These are phyloP conservation scores for Verticillium nonalfalfae DNA, from an alignment of 2,329 filamentous ascomycete genomes.

Conservation along the genomic window DNA sequence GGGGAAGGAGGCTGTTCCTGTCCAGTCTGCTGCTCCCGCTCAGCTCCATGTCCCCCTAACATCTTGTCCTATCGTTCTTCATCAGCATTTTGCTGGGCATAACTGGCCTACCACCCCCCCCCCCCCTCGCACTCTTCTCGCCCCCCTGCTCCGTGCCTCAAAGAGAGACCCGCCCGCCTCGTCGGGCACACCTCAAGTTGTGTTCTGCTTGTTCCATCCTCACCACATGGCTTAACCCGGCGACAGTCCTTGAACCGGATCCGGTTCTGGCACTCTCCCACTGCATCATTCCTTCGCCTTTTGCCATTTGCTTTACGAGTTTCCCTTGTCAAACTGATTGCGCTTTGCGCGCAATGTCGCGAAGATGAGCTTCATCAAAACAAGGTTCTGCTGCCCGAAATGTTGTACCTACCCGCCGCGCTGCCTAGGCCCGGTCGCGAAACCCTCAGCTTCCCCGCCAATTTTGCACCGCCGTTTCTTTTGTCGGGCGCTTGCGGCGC, in stretches of 20 bases:
- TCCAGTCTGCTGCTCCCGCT: neutral
- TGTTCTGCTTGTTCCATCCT: neutral
- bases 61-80: neutral
- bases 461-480: constrained; percentile 2
- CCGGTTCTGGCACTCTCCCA: neutral
- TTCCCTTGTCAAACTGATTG: neutral
- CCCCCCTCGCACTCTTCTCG: neutral
- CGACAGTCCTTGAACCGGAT: neutral
- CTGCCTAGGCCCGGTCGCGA: constrained; percentile 4
- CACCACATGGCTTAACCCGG: neutral
- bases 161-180: neutral
- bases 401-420: constrained; percentile 4
- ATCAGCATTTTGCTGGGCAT: neutral
- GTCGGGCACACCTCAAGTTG: neutral
- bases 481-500: constrained; percentile 4
- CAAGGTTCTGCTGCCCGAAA: constrained; percentile 24
- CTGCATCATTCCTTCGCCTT: neutral
- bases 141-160: neutral
- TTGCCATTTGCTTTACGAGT: neutral
- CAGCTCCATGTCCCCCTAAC: neutral
- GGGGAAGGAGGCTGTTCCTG: neutral
- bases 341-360: constrained; percentile 26
- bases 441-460: constrained; percentile 6
- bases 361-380: constrained; percentile 37
- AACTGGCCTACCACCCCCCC: neutral